Base-by-base conservation (phyloP, 2,329 filamentous ascomycete genomes). In the Penicillium janthinellum region DNA sequence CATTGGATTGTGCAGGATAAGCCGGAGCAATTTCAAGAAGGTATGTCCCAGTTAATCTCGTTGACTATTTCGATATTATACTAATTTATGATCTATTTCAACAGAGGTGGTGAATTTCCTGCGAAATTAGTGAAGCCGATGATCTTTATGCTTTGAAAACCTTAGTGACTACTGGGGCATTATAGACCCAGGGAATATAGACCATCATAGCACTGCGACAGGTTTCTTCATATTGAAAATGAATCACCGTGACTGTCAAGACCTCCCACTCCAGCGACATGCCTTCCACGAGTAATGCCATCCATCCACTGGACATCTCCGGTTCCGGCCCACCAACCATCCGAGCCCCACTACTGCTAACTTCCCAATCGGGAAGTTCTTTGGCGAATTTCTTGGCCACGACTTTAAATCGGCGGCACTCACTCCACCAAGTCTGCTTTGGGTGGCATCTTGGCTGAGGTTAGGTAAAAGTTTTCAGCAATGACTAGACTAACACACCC, bases 1-100 rank as follows among this genome's bases (percentile, higher is more conserved):
- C 73, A 75, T 59, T 75, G 73, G 73, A 70, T 75, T 31, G 71
- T 74, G 42, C 70, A 71, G 51, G 72, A 75, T 60, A 66, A 62
- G 52, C 70, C 70, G n/a, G 67, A 71, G 39, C 64, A 73, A 45
- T 72, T 72, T 52, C 60, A 58, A 37, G 22, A 60, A 58, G 54
- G 60, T 62, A 54, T 22, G 51, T 28, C 45, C 12, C 28, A 8
- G 15, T 20, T 10, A 7, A 28, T 37, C 22, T 0, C 20, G 15
- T 3, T 7, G 12, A 4, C 12, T 34, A 6, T 5, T 34, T 12
- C n/a, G 3, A 28, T 22, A n/a, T 10, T 35, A 28, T 17, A n/a
- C 25, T 20, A 1, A 47, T 22, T 12, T 35, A 1, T n/a, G 6
- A 39, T 28, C 20, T 37, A 20, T 47, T 25, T 17, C 6, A 7